Evolutionary conservation across 306 rosid genomes (phyloP).

Genomic region (Rosa chinensis): DNA sequence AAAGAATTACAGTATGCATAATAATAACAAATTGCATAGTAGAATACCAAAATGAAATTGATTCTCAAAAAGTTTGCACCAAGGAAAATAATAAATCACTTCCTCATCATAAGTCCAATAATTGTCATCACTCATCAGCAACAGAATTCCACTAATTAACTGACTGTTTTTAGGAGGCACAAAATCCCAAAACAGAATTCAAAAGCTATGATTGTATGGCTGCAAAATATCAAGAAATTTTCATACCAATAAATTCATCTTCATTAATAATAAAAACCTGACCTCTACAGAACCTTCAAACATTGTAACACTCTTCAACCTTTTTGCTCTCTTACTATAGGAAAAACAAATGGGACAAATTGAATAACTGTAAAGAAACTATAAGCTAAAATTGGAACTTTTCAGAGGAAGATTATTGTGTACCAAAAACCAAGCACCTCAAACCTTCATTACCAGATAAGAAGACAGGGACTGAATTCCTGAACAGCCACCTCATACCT

Average conservation of each 20-base stretch:
- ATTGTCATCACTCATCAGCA: background rate
- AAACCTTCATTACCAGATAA: slow-evolving; percentile 56
- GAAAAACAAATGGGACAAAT: slow-evolving; percentile 45
- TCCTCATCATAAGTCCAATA: slow-evolving; percentile 14
- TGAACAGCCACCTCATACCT: slow-evolving; percentile 63
- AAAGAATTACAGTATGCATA: background rate
- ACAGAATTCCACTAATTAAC: background rate
- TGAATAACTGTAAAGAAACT: slow-evolving; percentile 51
- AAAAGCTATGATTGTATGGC: background rate
- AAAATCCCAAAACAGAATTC: slow-evolving; percentile 25
- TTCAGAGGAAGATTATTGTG: slow-evolving; percentile 67
- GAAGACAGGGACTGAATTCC: slow-evolving; percentile 58
- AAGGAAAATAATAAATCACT: background rate
- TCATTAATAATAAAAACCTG: slow-evolving; percentile 25
- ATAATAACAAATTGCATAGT: background rate
- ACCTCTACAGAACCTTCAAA: slow-evolving; percentile 46
- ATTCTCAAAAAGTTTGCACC: background rate
- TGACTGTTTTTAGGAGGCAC: slow-evolving; percentile 19
- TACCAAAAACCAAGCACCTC: slow-evolving; percentile 52
- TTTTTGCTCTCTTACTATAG: slow-evolving; percentile 43
- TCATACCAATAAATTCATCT: slow-evolving; percentile 27
- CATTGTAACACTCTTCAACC: slow-evolving; percentile 55
- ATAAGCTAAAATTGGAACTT: slow-evolving; percentile 45
- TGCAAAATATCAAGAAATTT: slow-evolving; percentile 8
- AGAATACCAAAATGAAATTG: background rate